Evolutionary conservation across 129 eudicot genomes (phyloP).

Genomic region (Ambrosia trifida): DNA sequence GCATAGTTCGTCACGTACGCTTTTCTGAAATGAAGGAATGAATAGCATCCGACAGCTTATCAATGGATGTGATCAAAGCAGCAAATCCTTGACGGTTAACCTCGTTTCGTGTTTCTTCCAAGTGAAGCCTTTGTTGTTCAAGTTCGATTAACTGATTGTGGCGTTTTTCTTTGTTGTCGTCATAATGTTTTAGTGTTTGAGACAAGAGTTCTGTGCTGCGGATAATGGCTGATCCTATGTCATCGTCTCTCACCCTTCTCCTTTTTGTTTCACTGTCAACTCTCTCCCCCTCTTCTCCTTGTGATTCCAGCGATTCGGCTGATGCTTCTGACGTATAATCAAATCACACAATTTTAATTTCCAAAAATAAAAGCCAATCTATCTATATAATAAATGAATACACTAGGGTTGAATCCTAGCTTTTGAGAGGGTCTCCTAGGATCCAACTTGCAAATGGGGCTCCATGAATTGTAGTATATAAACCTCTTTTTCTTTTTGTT

Average conservation of each 20-base stretch:
- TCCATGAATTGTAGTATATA: too few species aligned
- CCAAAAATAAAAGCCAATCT: too few species aligned
- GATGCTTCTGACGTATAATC: conserved; percentile 30
- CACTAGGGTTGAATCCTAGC: too few species aligned
- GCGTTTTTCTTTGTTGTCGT: conserved; percentile 44
- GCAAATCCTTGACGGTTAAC: conserved; percentile 46
- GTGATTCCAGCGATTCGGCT: conserved; percentile 37
- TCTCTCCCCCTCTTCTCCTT: conserved; percentile 28
- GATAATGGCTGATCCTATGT: conserved; percentile 38
- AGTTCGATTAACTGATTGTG: conserved; percentile 51
- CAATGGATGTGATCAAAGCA: conserved; percentile 37
- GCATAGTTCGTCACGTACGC: conserved; percentile 9
- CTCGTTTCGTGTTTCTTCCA: conserved; percentile 42
- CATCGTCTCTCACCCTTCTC: conserved; percentile 29
- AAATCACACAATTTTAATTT: not conserved
- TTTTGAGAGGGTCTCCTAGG: too few species aligned
- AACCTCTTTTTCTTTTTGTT: too few species aligned
- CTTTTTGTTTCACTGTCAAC: conserved; percentile 33
- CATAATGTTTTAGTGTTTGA: conserved; percentile 32
- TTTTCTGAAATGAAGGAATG: conserved; percentile 46
- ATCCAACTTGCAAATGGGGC: too few species aligned
- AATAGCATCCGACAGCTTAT: conserved; percentile 52
- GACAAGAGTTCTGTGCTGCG: conserved; percentile 37
- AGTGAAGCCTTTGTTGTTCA: conserved; percentile 41
- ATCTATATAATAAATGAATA: too few species aligned